Evolutionary conservation across 306 rosid genomes (phyloP).

Genomic region (Pyrus betulifolia): DNA sequence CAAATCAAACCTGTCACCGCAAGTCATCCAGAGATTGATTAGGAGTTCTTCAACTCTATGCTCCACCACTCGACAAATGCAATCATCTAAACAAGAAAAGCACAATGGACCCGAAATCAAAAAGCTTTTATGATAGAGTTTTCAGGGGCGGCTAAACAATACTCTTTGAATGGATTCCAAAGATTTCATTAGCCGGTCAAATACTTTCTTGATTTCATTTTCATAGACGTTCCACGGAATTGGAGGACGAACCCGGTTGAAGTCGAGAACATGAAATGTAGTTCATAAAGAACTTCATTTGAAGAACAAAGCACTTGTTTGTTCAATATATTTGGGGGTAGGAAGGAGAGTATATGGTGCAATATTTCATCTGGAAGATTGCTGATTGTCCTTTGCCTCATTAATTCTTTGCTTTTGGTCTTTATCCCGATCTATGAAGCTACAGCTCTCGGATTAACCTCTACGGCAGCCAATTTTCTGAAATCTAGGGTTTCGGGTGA

Average conservation of each 20-base stretch:
- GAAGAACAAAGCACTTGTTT: neutral
- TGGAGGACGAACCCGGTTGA: neutral
- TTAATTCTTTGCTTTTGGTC: neutral
- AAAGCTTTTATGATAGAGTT: neutral
- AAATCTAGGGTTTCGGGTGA: too few relatives aligned
- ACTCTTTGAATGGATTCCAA: neutral
- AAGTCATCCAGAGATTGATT: too few relatives aligned
- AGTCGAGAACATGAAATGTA: neutral
- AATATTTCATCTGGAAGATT: neutral
- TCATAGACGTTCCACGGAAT: too few relatives aligned
- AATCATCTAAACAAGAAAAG: neutral
- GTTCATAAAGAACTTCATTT: neutral
- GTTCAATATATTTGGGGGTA: neutral
- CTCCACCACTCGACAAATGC: neutral
- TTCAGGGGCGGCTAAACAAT: neutral
- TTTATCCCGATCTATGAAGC: neutral
- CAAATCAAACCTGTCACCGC: too few relatives aligned
- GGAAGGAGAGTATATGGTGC: conserved; percentile 8
- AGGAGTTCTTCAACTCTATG: too few relatives aligned
- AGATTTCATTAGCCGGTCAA: neutral
- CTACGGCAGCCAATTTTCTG: too few relatives aligned
- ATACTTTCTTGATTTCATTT: too few relatives aligned
- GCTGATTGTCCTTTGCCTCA: neutral
- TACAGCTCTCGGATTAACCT: too few relatives aligned
- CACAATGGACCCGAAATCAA: neutral